Evolutionary conservation across 2,329 filamentous ascomycete species (phyloP).

Genomic region (Aspergillus sp.): DNA sequence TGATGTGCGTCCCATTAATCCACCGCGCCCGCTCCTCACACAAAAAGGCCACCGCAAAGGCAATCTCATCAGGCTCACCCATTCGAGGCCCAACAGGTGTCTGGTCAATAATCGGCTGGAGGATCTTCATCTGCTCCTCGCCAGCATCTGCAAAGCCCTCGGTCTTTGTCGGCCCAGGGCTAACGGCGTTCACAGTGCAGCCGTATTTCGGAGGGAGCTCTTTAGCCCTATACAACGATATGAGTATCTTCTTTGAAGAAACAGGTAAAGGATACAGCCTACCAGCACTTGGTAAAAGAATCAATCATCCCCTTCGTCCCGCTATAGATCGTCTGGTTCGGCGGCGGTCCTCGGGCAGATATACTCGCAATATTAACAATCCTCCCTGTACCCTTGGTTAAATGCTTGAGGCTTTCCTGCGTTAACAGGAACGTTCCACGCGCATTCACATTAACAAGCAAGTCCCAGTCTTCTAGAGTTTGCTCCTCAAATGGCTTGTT

Average conservation of each 20-base stretch:
- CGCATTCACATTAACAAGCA: constrained; percentile 21
- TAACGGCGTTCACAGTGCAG: constrained; percentile 49
- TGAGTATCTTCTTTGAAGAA: neutral
- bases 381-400: constrained; percentile 35
- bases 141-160: constrained; percentile 35
- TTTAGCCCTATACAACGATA: constrained; percentile 28
- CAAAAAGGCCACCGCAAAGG: constrained; percentile 48
- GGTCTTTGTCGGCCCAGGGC: constrained; percentile 46
- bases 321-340: constrained; percentile 49
- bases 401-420: constrained; percentile 36
- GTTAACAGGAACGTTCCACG: constrained; percentile 21
- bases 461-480: constrained; percentile 24
- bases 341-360: constrained; percentile 34
- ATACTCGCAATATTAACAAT: constrained; percentile 48
- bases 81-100: constrained; percentile 46
- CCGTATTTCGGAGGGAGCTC: constrained; percentile 48
- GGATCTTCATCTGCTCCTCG: constrained; percentile 42
- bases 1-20: constrained; percentile 47
- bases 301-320: constrained; percentile 54
- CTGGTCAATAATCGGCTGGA: constrained; percentile 44
- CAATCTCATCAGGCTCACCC: constrained; percentile 48
- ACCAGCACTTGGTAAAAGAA: constrained; percentile 47
- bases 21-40: constrained; percentile 46
- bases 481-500: constrained; percentile 39
- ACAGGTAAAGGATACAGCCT: neutral